Percentiles rank a stretch among this genome's conserved stretches.
phyloP scores from a whole-genome alignment of 305 asterid species.

The Fraxinus ornus region DNA sequence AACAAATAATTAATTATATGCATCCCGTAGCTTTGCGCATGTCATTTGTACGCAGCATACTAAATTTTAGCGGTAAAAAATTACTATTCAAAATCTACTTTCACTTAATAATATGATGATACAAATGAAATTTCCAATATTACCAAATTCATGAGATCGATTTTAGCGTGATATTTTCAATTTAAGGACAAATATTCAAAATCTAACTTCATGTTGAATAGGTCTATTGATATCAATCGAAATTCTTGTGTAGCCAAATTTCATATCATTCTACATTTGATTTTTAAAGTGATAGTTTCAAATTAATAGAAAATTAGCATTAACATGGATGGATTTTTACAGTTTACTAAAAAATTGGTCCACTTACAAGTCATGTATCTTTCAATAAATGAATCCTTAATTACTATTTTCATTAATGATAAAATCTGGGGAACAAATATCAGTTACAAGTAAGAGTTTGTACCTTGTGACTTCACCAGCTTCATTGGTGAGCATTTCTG shows the following conservation, averaged over 20 bases:
- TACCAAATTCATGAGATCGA: neutral
- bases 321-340: neutral
- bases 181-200: neutral
- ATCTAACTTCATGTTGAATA: neutral
- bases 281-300: neutral
- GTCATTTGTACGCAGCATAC: neutral
- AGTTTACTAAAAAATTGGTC: neutral
- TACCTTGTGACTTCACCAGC: conserved; percentile 98
- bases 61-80: neutral
- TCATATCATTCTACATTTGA: neutral
- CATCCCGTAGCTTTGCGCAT: neutral
- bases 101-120: neutral
- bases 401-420: neutral
- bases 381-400: neutral
- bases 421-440: neutral
- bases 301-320: neutral
- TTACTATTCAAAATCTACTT: neutral
- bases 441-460: conserved; percentile 11
- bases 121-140: neutral
- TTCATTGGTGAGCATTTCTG: conserved; percentile 93
- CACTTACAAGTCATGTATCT: neutral
- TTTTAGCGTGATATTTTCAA: neutral
- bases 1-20: neutral
- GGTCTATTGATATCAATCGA: neutral
- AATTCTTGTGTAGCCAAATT: neutral